phyloP scores from a whole-genome alignment of 768 basidiomycete species.

The Kwoniella sp. region DNA sequence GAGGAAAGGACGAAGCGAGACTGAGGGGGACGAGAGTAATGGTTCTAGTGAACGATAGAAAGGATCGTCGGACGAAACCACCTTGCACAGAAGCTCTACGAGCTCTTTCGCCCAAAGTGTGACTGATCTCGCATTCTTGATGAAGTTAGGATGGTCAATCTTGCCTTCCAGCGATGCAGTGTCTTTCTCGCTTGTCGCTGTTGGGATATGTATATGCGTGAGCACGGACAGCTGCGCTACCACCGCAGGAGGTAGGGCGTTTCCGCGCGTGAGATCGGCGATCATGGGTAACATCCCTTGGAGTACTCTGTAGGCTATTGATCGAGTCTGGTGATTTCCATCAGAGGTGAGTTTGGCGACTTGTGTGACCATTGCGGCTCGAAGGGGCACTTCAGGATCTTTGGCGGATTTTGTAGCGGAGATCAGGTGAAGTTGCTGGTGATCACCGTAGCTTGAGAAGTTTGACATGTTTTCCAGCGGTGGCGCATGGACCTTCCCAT shows the following conservation, averaged over 20 bases:
- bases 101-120: constrained; percentile 28
- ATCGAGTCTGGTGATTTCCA: constrained; percentile 7
- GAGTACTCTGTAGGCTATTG: constrained; percentile 19
- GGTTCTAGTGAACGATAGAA: constrained; percentile 72
- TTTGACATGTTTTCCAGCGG: constrained; percentile 13
- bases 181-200: not conserved
- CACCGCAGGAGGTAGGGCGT: constrained; percentile 2
- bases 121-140: constrained; percentile 1
- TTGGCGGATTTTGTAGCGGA: not conserved
- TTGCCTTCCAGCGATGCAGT: not conserved
- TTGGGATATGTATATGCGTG: constrained; percentile 4
- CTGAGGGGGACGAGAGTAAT: constrained; percentile 63
- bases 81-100: constrained; percentile 23
- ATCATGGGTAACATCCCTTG: constrained; percentile 26
- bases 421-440: not conserved
- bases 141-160: constrained; percentile 10
- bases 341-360: constrained; percentile 13
- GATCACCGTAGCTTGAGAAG: constrained; percentile 6
- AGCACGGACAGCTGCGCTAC: constrained; percentile 6
- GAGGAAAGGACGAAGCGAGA: constrained; percentile 69
- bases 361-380: constrained; percentile 19
- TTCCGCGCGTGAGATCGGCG: constrained; percentile 5
- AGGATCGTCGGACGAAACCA: constrained; percentile 54
- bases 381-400: constrained; percentile 20
- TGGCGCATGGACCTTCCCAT: constrained; percentile 40